Conservation (phyloP, 1,284 basidiomycete species). For the Ustilago esculenta region DNA sequence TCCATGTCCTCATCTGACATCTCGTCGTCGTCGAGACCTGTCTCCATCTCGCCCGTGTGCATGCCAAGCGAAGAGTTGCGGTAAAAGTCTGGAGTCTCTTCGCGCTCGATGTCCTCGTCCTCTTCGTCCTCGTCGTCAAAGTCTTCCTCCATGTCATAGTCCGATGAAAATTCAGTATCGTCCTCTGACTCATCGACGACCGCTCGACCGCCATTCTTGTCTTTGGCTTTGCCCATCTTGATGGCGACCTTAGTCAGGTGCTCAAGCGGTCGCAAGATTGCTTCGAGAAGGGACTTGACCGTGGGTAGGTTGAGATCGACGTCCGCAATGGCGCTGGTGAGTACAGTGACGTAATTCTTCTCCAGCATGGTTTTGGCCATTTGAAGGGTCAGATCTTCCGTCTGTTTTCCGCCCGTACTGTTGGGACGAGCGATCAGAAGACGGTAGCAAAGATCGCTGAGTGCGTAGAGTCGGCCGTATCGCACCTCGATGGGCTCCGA, state of each 20-base stretch:
- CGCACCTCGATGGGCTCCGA: constrained; percentile 78
- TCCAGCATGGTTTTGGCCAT: constrained; percentile 98
- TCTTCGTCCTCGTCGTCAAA: constrained; percentile 70
- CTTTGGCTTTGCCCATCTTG: constrained; percentile 84
- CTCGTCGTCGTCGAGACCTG: constrained; percentile 74
- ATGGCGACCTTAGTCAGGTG: constrained; percentile 94
- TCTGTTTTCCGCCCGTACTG: constrained; percentile 46
- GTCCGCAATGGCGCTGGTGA: constrained; percentile 89
- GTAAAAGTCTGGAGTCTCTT: constrained; percentile 92
- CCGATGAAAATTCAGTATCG: constrained; percentile 32
- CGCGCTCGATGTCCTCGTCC: constrained; percentile 73
- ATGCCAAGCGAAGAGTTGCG: constrained; percentile 96
- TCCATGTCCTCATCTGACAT: constrained; percentile 87
- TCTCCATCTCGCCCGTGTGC: constrained; percentile 72
- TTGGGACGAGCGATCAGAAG: constrained; percentile 81
- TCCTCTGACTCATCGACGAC: constrained; percentile 44
- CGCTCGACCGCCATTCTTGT: constrained; percentile 29
- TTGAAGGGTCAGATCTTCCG: constrained; percentile 85
- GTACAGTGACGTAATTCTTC: constrained; percentile 90
- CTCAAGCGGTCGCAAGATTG: constrained; percentile 88
- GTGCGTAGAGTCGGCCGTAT: constrained; percentile 87
- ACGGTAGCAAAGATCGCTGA: constrained; percentile 87
- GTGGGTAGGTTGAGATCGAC: constrained; percentile 96
- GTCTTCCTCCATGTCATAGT: constrained; percentile 52
- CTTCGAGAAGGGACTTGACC: constrained; percentile 82